Conservation (phyloP, 2,329 filamentous ascomycete species). For the Podosphaera xanthii region DNA sequence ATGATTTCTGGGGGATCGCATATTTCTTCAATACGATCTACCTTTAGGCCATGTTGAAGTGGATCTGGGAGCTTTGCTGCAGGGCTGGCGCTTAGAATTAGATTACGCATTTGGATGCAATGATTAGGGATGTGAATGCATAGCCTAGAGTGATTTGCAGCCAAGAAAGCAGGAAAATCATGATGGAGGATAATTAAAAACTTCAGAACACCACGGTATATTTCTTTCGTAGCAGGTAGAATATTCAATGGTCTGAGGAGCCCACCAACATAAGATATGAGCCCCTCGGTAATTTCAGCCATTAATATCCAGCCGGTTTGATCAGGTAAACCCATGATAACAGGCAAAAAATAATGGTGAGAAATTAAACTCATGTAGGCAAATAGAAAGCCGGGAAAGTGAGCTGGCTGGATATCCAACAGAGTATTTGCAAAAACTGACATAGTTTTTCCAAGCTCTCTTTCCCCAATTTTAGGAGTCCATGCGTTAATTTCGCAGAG, state of each 20-base stretch:
- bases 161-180: conserved; percentile 83
- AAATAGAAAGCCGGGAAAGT: conserved; percentile 65
- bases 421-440: conserved; percentile 50
- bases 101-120: conserved; percentile 70
- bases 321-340: conserved; percentile 44
- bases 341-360: conserved; percentile 67
- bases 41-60: conserved; percentile 48
- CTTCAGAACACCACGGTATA: conserved; percentile 67
- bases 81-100: conserved; percentile 54
- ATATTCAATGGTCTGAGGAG: conserved; percentile 54
- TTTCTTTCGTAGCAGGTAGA: conserved; percentile 48
- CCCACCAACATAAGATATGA: conserved; percentile 54
- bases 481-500: conserved; percentile 48
- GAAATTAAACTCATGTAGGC: conserved; percentile 65
- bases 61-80: conserved; percentile 52
- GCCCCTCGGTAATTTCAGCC: conserved; percentile 46
- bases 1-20: conserved; percentile 41
- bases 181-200: conserved; percentile 72
- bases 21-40: conserved; percentile 55
- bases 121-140: conserved; percentile 63
- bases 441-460: conserved; percentile 46
- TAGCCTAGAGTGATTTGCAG: conserved; percentile 64
- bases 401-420: conserved; percentile 48
- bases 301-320: conserved; percentile 55
- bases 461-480: conserved; percentile 32